Evolutionary conservation across 2,329 filamentous ascomycete species (phyloP).

Genomic region (Sporothrix pseudoabietina): DNA sequence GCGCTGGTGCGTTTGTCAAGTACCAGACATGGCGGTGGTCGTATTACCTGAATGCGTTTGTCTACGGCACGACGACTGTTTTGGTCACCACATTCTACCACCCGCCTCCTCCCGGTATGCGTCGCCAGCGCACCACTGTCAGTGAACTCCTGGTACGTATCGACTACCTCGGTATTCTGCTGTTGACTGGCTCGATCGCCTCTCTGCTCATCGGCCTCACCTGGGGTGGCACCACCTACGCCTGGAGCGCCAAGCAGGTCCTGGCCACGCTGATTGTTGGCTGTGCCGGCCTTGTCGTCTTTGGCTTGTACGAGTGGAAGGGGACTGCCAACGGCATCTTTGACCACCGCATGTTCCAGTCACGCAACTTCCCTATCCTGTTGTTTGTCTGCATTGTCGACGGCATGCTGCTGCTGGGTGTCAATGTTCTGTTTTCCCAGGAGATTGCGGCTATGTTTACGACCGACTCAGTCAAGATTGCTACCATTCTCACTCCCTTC

Average conservation of each 20-base stretch:
- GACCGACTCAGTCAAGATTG: not conserved
- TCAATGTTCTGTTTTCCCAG: constrained; percentile 18
- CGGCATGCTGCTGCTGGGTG: constrained; percentile 15
- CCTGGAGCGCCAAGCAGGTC: constrained; percentile 4
- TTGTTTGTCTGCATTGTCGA: constrained; percentile 15
- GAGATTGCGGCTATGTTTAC: not conserved
- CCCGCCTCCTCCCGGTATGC: not conserved
- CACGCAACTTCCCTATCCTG: constrained; percentile 13
- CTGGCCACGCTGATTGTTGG: constrained; percentile 13
- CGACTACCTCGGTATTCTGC: constrained; percentile 1
- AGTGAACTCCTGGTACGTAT: not conserved
- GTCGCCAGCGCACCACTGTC: not conserved
- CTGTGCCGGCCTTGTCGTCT: not conserved
- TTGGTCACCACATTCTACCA: not conserved
- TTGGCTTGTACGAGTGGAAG: constrained; percentile 14
- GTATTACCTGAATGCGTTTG: constrained; percentile 17
- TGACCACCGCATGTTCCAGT: constrained; percentile 21
- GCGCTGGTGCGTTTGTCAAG: constrained; percentile 20
- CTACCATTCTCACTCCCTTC: not conserved
- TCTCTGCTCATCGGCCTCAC: not conserved
- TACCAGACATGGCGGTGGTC: constrained; percentile 23
- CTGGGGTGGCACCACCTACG: constrained; percentile 18
- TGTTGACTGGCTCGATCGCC: not conserved
- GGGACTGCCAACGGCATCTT: constrained; percentile 3
- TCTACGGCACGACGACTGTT: constrained; percentile 10